Evolutionary conservation across 352 stramenopile genomes (phyloP).

Genomic region (Pythium scleroteichum): DNA sequence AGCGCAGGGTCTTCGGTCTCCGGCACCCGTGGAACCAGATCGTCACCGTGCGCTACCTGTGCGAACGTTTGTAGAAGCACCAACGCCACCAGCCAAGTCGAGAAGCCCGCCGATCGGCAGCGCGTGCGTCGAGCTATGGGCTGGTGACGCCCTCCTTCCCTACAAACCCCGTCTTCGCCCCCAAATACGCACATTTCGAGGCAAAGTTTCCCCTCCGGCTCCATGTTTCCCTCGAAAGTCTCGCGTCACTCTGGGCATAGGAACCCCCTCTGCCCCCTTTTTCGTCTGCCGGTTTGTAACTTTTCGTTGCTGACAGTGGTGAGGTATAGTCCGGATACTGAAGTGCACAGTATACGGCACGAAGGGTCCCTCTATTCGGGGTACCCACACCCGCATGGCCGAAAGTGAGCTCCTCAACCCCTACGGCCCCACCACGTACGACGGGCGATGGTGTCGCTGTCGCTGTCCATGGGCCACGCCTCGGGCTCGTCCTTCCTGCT

Average conservation of each 20-base stretch:
- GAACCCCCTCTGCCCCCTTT: background rate
- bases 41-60: slow-evolving; percentile 8
- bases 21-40: background rate
- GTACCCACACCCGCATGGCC: too few species aligned
- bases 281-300: background rate
- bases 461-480: slow-evolving; percentile 37
- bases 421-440: slow-evolving; percentile 9
- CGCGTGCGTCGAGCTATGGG: background rate
- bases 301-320: background rate
- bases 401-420: background rate
- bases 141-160: background rate
- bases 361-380: slow-evolving; percentile 1
- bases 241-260: background rate
- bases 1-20: slow-evolving; percentile 12
- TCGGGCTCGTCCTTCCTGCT: slow-evolving; percentile 61
- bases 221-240: slow-evolving; percentile 19
- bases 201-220: slow-evolving; percentile 5
- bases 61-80: slow-evolving; percentile 26
- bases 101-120: slow-evolving; percentile 17
- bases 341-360: background rate
- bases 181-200: slow-evolving; percentile 4
- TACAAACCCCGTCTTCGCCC: background rate
- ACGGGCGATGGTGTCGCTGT: slow-evolving; percentile 10
- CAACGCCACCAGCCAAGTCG: slow-evolving; percentile 4
- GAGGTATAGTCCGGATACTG: background rate